Conservation (phyloP, 192 early-diverging fungal genomes). For the Coemansia sp. region DNA sequence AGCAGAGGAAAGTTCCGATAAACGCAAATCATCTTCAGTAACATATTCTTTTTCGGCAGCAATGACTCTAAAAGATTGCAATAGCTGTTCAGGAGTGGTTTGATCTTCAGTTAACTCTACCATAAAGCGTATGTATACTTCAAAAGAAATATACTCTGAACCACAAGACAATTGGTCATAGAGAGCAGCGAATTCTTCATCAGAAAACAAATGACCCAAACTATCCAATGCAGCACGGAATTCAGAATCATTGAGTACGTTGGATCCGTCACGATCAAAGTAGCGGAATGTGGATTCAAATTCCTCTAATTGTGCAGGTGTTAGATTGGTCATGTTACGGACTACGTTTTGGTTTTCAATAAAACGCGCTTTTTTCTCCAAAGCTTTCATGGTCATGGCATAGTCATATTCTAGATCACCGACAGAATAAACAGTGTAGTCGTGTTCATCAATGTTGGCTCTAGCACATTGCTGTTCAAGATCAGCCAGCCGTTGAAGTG, state of each 20-base stretch:
- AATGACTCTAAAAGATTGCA: slow-evolving; percentile 80
- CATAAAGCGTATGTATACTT: slow-evolving; percentile 87
- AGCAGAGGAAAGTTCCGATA: slow-evolving; percentile 69
- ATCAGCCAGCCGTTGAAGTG: slow-evolving; percentile 56
- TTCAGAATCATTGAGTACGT: slow-evolving; percentile 70
- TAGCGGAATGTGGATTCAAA: slow-evolving; percentile 86
- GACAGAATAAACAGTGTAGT: slow-evolving; percentile 87
- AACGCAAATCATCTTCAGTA: slow-evolving; percentile 77
- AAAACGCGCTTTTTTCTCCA: slow-evolving; percentile 78
- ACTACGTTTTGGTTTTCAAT: slow-evolving; percentile 97
- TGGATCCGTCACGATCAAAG: slow-evolving; percentile 86
- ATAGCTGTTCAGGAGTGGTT: slow-evolving; percentile 80
- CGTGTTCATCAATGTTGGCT: slow-evolving; percentile 91
- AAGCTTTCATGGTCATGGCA: slow-evolving; percentile 69
- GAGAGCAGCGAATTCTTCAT: slow-evolving; percentile 67
- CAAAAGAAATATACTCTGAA: slow-evolving; percentile 70
- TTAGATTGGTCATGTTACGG: slow-evolving; percentile 88
- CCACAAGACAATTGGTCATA: slow-evolving; percentile 64
- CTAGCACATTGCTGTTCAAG: slow-evolving; percentile 68
- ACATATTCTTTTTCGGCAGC: slow-evolving; percentile 84
- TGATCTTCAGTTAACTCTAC: slow-evolving; percentile 86
- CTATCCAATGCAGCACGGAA: slow-evolving; percentile 85
- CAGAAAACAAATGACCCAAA: slow-evolving; percentile 67
- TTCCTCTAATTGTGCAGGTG: slow-evolving; percentile 88
- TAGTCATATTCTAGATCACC: slow-evolving; percentile 89